phyloP scores from a whole-genome alignment of 208 protist species.

The Wallacemonas collosoma region DNA sequence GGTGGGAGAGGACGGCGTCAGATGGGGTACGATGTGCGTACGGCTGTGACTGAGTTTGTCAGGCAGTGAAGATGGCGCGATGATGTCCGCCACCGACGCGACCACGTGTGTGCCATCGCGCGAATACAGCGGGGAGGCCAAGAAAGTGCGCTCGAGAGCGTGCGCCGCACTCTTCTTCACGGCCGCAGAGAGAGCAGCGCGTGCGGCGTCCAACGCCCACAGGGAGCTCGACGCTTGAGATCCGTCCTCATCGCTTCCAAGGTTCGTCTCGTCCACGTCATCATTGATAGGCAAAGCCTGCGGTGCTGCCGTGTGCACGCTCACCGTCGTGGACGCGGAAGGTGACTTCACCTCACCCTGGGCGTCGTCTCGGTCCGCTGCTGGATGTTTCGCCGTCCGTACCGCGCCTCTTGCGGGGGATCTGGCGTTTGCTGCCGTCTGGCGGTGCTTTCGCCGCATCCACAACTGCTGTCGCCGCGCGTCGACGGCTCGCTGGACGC shows the following conservation, averaged over 20 bases:
- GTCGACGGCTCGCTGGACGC: conserved; percentile 3
- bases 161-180: not conserved
- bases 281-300: too few relatives aligned
- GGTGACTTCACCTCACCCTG: too few relatives aligned
- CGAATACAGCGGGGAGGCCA: conserved; percentile 1
- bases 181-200: not conserved
- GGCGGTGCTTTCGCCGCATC: not conserved
- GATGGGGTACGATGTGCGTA: too few relatives aligned
- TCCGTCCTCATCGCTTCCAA: too few relatives aligned
- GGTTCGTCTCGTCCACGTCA: too few relatives aligned
- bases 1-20: too few relatives aligned
- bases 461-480: not conserved
- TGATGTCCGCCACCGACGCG: conserved; percentile 1
- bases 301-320: not conserved
- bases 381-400: too few relatives aligned
- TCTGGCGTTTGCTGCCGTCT: not conserved
- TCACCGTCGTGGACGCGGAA: not conserved
- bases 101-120: not conserved
- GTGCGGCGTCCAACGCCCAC: conserved; percentile 7
- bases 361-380: too few relatives aligned
- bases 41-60: too few relatives aligned
- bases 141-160: conserved; percentile 8
- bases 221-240: not conserved
- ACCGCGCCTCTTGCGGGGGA: too few relatives aligned
- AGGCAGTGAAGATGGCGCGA: not conserved